Evolutionary conservation across 345 rosid genomes (phyloP).

Genomic region (Citrus hindsii): DNA sequence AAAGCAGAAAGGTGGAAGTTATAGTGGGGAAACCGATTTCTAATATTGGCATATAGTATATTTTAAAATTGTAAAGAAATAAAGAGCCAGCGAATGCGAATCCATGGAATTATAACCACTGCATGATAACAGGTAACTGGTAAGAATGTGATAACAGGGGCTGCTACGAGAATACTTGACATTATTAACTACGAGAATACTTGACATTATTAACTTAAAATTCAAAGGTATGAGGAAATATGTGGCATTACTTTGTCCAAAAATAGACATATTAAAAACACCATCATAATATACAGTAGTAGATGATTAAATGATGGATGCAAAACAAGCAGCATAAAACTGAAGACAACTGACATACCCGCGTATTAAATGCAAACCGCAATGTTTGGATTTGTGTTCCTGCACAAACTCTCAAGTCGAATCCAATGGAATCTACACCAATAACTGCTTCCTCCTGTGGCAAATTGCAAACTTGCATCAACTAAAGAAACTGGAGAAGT

Average conservation of each 20-base stretch:
- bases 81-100: background rate
- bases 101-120: background rate
- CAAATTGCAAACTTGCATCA: background rate
- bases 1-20: background rate
- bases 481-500: background rate
- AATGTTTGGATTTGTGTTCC: constrained; percentile 80
- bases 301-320: background rate
- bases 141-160: background rate
- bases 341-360: constrained; percentile 41
- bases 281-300: background rate
- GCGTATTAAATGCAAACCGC: constrained; percentile 63
- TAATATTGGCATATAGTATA: background rate
- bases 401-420: constrained; percentile 77
- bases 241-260: background rate
- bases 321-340: background rate
- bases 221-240: background rate
- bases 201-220: background rate
- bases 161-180: background rate
- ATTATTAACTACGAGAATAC: background rate
- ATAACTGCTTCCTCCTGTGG: constrained; percentile 69
- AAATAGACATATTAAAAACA: background rate
- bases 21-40: background rate
- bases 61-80: background rate
- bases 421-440: constrained; percentile 76
- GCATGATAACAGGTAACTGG: background rate